Evolutionary conservation across 2,329 filamentous ascomycete genomes (phyloP).

Genomic region (Paraphoma sp.): DNA sequence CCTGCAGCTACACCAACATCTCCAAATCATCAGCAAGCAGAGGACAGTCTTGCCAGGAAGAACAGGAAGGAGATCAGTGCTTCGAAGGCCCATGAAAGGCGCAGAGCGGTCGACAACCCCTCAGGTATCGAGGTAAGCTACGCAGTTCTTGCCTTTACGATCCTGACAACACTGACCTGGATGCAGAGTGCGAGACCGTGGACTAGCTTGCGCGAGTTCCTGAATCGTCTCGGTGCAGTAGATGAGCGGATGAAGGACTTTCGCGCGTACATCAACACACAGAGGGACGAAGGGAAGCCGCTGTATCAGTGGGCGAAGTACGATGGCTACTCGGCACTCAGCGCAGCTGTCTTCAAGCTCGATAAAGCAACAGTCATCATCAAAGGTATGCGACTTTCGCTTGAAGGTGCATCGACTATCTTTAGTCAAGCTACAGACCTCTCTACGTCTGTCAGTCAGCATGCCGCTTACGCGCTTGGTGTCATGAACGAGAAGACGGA

Average conservation of each 20-base stretch:
- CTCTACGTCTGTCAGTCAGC: constrained; percentile 13
- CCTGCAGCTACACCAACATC: too few species aligned
- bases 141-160: too few species aligned
- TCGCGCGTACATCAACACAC: constrained; percentile 8
- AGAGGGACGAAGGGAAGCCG: constrained; percentile 14
- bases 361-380: constrained; percentile 5
- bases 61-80: too few species aligned
- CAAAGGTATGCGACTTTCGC: constrained; percentile 1
- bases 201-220: neutral
- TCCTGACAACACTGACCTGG: neutral
- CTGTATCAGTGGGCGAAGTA: constrained; percentile 22
- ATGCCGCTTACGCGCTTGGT: constrained; percentile 13
- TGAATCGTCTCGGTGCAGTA: constrained; percentile 13
- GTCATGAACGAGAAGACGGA: constrained; percentile 18
- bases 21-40: too few species aligned
- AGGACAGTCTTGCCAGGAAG: too few species aligned
- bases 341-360: constrained; percentile 7
- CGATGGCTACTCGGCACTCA: constrained; percentile 8
- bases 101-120: too few species aligned
- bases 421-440: constrained; percentile 3
- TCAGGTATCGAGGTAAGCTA: neutral
- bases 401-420: neutral
- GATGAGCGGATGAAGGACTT: constrained; percentile 14
- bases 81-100: too few species aligned
- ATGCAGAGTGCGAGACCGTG: too few species aligned